Base-by-base conservation (phyloP, 139 green algal genomes). In the Tetradesmus obliquus region DNA sequence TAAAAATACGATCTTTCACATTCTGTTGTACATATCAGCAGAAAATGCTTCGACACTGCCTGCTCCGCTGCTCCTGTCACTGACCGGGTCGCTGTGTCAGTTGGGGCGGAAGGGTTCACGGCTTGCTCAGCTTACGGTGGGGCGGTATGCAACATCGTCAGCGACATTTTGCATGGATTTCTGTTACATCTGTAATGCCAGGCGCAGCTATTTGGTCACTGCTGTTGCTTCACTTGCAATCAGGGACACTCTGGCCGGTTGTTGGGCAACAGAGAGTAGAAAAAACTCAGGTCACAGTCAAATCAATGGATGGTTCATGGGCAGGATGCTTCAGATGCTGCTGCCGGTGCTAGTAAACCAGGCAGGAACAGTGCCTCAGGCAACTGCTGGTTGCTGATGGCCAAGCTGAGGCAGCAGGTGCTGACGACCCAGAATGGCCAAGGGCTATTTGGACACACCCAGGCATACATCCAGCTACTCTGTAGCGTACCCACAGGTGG, bases 401-500 rank as follows among this genome's bases (percentile, higher is more conserved):
- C 66, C n/a, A 24, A 19, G 66, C 66, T 76, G 1, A 24, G 66
- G 66, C 66, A 76, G 66, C 17, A 76, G 66, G 66, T n/a, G 15
- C 17, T n/a, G 66, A 19, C 5, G 6, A 19, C 66, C 5, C n/a
- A 76, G 66, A 55, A 87, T 87, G 82, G 82, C 5, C 82, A 74
- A 87, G 82, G 82, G 45, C 51, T 55, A 72, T 54, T 9, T 74
- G 82, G 82, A 12, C 62, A 55, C 84, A 53, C 82, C 82, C 57
- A 88, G 57, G 22, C 57, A 88, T 53, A 20, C 51, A 62, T 15
- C 84, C 57, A 88, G n/a, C 57, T 88, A 55, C 57, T 88, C 84
- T 82, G 74, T 82, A 51, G 74, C 84, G 53, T 88, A 88, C n/a
- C 32, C 84, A 22, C 58, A 88, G 84, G 84, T 88, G 32, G 1